Percentiles rank a stretch among this genome's conserved stretches.
Conservation (phyloP, 1,284 basidiomycete species). For the Tilletia caries region DNA sequence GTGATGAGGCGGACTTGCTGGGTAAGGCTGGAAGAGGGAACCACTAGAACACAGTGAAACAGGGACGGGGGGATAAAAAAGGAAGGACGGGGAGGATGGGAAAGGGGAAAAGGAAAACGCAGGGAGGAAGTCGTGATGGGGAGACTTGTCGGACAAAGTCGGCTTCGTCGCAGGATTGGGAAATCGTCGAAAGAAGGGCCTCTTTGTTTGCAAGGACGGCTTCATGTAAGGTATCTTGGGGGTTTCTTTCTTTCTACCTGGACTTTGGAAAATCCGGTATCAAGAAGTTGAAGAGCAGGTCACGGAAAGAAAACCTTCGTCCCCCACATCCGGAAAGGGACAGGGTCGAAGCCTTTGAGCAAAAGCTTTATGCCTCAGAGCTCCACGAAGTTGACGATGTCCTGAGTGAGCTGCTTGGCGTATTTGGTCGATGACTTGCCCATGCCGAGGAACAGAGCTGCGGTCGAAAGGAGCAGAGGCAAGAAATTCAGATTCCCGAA, state of each 20-base stretch:
- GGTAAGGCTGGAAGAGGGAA: not conserved
- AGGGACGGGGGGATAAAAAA: no score
- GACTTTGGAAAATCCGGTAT: no score
- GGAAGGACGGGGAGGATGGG: no score
- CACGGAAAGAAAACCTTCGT: no score
- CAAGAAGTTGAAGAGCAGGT: not conserved
- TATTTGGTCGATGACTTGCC: conserved; percentile 48
- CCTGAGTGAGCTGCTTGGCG: conserved; percentile 47
- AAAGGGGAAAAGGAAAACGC: no score
- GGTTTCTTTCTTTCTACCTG: no score
- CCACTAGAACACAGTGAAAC: no score
- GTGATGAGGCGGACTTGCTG: conserved; percentile 4
- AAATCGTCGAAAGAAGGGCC: not conserved
- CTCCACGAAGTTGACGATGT: conserved; percentile 36
- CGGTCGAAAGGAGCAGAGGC: not conserved
- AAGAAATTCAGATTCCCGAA: not conserved
- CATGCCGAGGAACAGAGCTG: conserved; percentile 37
- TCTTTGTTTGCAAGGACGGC: not conserved
- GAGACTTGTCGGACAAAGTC: no score
- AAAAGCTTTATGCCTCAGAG: no score
- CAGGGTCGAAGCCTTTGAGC: no score
- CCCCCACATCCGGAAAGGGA: no score
- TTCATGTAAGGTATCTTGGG: no score
- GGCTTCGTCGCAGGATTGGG: not conserved
- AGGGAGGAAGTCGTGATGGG: not conserved